Percentiles rank a stretch among this genome's conserved stretches.
Evolutionary conservation across 352 stramenopile species (phyloP).

Genomic region (Globisporangium heterothallicum): DNA sequence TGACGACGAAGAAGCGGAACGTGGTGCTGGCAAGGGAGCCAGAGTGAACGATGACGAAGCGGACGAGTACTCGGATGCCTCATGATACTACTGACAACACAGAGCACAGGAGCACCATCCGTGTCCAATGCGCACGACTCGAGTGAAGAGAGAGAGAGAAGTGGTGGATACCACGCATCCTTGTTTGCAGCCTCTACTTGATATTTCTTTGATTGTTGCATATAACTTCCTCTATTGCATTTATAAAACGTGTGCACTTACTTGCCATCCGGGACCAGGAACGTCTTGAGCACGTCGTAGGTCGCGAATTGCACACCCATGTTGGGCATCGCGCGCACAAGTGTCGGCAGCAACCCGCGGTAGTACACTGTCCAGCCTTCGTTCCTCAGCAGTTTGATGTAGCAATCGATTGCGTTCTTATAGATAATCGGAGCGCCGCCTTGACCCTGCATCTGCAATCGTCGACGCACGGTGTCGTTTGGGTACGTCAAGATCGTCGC

Average conservation of each 20-base stretch:
- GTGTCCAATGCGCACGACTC: background rate
- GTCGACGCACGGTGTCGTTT: constrained; percentile 81
- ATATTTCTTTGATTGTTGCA: no score
- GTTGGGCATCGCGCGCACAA: constrained; percentile 81
- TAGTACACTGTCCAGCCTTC: constrained; percentile 74
- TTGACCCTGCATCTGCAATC: constrained; percentile 85
- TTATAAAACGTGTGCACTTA: constrained; percentile 1
- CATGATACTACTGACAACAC: no score
- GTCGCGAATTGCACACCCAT: constrained; percentile 86
- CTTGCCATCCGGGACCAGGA: constrained; percentile 18
- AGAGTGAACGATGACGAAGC: constrained; percentile 10
- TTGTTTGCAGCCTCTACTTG: no score
- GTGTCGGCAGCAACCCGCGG: constrained; percentile 66
- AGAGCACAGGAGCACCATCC: background rate
- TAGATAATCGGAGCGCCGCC: constrained; percentile 56
- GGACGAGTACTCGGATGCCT: constrained; percentile 7
- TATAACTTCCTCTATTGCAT: constrained; percentile 9
- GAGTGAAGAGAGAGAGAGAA: no score
- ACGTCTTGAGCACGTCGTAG: constrained; percentile 73
- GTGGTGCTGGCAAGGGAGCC: constrained; percentile 1
- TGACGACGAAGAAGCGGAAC: constrained; percentile 12
- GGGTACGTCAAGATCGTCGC: constrained; percentile 86
- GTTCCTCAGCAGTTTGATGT: constrained; percentile 47
- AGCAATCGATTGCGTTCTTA: constrained; percentile 72
- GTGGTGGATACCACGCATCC: no score